Evolutionary conservation across 768 basidiomycete species (phyloP).

Genomic region (Panus rudis): DNA sequence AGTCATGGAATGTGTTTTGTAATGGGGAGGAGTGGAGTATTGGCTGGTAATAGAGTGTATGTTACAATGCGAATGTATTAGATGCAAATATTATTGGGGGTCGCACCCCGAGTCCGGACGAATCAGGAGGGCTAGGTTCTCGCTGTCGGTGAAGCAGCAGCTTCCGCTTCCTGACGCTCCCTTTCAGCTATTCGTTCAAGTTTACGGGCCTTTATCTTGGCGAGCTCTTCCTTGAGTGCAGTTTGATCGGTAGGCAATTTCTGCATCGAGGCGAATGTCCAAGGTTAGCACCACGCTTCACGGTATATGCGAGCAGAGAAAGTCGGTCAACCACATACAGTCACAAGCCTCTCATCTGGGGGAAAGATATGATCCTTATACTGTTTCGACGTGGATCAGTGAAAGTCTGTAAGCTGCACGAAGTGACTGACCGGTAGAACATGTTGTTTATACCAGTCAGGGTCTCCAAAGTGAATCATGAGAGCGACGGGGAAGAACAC

Average conservation of each 20-base stretch:
- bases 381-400: conserved; percentile 26
- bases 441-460: conserved; percentile 74
- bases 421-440: conserved; percentile 60
- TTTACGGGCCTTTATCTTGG: conserved; percentile 62
- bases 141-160: not conserved
- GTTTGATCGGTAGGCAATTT: conserved; percentile 60
- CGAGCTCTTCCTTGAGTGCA: conserved; percentile 61
- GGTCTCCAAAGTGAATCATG: conserved; percentile 81
- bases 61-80: too few relatives aligned
- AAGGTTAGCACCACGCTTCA: not conserved
- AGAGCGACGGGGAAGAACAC: conserved; percentile 79
- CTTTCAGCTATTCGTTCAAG: conserved; percentile 37
- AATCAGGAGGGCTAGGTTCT: too few relatives aligned
- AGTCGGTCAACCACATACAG: conserved; percentile 28
- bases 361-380: conserved; percentile 72
- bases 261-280: conserved; percentile 25
- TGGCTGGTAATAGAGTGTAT: conserved; percentile 2
- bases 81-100: too few relatives aligned
- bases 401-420: not conserved
- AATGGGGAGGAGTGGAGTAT: conserved; percentile 23
- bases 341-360: conserved; percentile 45
- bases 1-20: conserved; percentile 17
- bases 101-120: too few relatives aligned
- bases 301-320: not conserved
- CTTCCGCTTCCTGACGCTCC: conserved; percentile 29